A percentile compares a stretch with the other conserved stretches of the same genome.
Evolutionary conservation across 192 early-diverging fungal species (phyloP).

Genomic region (Coemansia sp.): DNA sequence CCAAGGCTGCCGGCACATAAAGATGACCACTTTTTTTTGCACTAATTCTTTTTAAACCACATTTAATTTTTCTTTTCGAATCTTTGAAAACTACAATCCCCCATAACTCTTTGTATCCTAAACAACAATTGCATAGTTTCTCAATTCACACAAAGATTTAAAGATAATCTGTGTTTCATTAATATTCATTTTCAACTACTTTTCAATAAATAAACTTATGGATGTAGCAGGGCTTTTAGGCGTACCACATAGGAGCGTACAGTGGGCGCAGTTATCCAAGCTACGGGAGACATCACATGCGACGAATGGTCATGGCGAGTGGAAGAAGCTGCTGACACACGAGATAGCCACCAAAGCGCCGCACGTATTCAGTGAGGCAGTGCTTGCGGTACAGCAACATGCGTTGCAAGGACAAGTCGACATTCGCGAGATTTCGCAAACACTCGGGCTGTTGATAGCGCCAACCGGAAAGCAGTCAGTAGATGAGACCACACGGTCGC

Average conservation of each 20-base stretch:
- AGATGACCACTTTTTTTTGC: not conserved
- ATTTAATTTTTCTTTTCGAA: not conserved
- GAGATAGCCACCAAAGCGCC: slow-evolving; percentile 22
- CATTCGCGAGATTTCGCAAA: slow-evolving; percentile 10
- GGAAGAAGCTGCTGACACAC: slow-evolving; percentile 26
- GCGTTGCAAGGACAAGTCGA: slow-evolving; percentile 21
- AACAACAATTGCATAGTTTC: no score
- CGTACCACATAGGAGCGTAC: slow-evolving; percentile 36
- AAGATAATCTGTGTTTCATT: no score
- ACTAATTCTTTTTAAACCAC: not conserved
- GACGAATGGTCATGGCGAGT: slow-evolving; percentile 11
- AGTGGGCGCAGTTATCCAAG: slow-evolving; percentile 33
- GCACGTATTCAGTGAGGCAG: slow-evolving; percentile 28
- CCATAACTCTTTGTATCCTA: not conserved
- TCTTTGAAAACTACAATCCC: not conserved
- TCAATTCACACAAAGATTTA: no score
- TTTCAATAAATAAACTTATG: slow-evolving; percentile 9
- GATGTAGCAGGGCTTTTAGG: slow-evolving; percentile 19
- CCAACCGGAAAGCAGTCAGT: slow-evolving; percentile 1
- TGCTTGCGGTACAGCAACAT: slow-evolving; percentile 1
- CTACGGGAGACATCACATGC: slow-evolving; percentile 9
- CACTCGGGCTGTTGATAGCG: slow-evolving; percentile 19
- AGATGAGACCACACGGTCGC: slow-evolving; percentile 9
- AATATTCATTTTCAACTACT: not conserved
- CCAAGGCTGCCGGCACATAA: not conserved